phyloP scores from a whole-genome alignment of 2,329 filamentous ascomycete genomes.

The Ophiocordyceps unilateralis region DNA sequence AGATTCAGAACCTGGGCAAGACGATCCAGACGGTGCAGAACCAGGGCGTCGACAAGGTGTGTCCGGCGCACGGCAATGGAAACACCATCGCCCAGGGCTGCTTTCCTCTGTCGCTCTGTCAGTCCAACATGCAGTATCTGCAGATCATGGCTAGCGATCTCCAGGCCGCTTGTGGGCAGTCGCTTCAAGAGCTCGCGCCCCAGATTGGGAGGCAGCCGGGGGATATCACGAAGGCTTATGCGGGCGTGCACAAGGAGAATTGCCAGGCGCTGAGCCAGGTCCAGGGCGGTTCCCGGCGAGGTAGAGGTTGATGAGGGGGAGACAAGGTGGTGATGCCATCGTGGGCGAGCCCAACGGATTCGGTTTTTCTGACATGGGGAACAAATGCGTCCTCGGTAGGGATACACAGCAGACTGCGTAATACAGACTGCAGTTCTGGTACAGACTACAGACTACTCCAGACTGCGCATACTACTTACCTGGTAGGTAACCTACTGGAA shows the following conservation, averaged over 20 bases:
- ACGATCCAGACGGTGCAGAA: slow-evolving; percentile 1
- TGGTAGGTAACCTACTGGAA: no score
- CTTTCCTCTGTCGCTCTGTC: slow-evolving; percentile 1
- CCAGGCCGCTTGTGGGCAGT: not conserved
- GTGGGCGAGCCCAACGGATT: not conserved
- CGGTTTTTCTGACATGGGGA: not conserved
- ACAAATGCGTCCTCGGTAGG: not conserved
- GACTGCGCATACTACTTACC: no score
- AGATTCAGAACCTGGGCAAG: not conserved
- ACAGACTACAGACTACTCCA: not conserved
- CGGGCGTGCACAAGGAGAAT: not conserved
- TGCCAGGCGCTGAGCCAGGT: not conserved
- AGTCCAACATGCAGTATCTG: slow-evolving; percentile 2
- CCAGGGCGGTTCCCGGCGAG: not conserved
- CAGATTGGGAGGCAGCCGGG: not conserved
- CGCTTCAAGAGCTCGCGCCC: slow-evolving; percentile 1
- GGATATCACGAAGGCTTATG: slow-evolving; percentile 1
- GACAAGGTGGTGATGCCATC: no score
- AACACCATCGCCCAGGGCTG: slow-evolving; percentile 1
- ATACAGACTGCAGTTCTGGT: not conserved
- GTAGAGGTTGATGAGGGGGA: not conserved
- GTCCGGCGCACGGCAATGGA: slow-evolving; percentile 2
- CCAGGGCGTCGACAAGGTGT: slow-evolving; percentile 1
- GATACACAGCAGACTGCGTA: not conserved
- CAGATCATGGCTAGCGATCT: slow-evolving; percentile 1